Evolutionary conservation across 2,329 filamentous ascomycete genomes (phyloP), one percentile per base, ranked within the genome.

Genomic region (Paecilomyces dactylethromorphus): DNA sequence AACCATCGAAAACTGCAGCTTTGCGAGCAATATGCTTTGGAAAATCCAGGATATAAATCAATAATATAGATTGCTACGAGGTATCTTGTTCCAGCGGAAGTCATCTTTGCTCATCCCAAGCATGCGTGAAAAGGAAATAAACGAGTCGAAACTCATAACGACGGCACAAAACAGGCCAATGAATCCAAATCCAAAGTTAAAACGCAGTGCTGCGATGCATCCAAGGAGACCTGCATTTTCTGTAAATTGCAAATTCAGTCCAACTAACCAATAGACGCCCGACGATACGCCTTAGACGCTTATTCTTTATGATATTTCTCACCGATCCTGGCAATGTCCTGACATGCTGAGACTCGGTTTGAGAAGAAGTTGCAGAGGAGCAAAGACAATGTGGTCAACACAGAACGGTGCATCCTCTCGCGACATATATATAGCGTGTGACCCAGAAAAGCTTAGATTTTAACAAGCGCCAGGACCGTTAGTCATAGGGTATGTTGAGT

Each of bases 141-240:
- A 52, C 50, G 5, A 50, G 50, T 5, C 50, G 18, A 29, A 45
- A 52, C 50, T 7, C 21, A 52, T 24, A 52, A 52, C 10, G 22
- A 26, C 22, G 22, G 50, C 13, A 24, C 13, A 24, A 52, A 26
- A 11, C 21, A 52, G 12, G 24, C 21, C 50, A 52, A 29, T 29
- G 26, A 52, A 52, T 26, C 21, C 21, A 24, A 52, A 52, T 15
- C 24, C 26, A 8, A 24, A 52, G 26, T 24, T 29, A 21, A 21
- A 52, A 21, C 11, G 21, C 21, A 29, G 15, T 52, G 50, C 50
- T 15, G 50, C 26, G 21, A 52, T 52, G 50, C 50, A 13, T 52
- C 15, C 12, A 60, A 63, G 67, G 68, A 65, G 65, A 59, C 69
- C 68, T 65, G 67, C 67, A 68, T 71, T 63, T 24, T 62, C 29